phyloP scores from a whole-genome alignment of 768 basidiomycete species.

The Tulasnella sp. region DNA sequence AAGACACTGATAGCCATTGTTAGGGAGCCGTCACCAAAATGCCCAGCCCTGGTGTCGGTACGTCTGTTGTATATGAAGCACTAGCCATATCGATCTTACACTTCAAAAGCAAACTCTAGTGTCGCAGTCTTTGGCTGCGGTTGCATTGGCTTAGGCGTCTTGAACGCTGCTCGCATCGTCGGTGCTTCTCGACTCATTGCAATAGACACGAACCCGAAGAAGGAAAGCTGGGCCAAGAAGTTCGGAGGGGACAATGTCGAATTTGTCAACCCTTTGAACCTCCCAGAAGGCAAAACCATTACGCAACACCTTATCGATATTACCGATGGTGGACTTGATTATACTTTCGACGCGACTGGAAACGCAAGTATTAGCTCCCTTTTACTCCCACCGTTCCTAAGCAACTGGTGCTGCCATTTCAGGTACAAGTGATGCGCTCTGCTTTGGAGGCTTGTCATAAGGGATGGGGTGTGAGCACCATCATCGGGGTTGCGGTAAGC shows the following conservation, averaged over 20 bases:
- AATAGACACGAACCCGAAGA: conserved; percentile 74
- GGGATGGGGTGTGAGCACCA: conserved; percentile 93
- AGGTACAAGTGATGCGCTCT: conserved; percentile 86
- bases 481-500: conserved; percentile 76
- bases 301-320: conserved; percentile 83
- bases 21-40: conserved; percentile 81
- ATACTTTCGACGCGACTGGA: conserved; percentile 94
- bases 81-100: not conserved
- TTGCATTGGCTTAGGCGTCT: conserved; percentile 87
- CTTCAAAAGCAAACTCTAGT: conserved; percentile 35
- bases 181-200: conserved; percentile 85
- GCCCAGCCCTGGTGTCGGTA: conserved; percentile 38
- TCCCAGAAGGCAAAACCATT: conserved; percentile 73
- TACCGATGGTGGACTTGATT: conserved; percentile 95
- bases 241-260: conserved; percentile 76
- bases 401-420: not conserved
- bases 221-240: conserved; percentile 78
- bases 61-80: not conserved
- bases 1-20: not conserved
- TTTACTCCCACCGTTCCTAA: not conserved
- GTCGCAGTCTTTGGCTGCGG: conserved; percentile 96
- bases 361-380: conserved; percentile 39
- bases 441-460: conserved; percentile 99
- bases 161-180: conserved; percentile 65
- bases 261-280: conserved; percentile 70